Conservation (phyloP, 768 basidiomycete species). For the Mycena maculata region DNA sequence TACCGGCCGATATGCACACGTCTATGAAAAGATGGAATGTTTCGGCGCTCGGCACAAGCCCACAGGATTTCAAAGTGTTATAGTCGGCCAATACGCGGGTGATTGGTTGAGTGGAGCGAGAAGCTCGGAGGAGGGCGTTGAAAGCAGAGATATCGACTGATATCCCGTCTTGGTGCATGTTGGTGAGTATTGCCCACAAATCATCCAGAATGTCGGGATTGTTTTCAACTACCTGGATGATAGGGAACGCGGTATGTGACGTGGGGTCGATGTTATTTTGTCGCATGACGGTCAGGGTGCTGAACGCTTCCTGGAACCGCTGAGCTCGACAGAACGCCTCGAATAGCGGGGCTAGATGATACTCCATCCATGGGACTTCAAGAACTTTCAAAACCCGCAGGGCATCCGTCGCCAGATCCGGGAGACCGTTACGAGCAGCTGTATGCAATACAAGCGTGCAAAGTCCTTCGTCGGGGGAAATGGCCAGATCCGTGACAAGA, state of each 20-base stretch:
- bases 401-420: constrained; percentile 75
- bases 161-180: constrained; percentile 64
- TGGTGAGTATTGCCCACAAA: constrained; percentile 72
- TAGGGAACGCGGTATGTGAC: constrained; percentile 62
- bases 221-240: constrained; percentile 60
- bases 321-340: constrained; percentile 74
- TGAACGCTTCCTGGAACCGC: constrained; percentile 72
- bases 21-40: constrained; percentile 78
- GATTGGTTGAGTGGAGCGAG: constrained; percentile 70
- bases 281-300: constrained; percentile 70
- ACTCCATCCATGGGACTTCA: constrained; percentile 65
- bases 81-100: constrained; percentile 85
- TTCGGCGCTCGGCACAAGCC: constrained; percentile 65
- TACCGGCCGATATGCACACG: constrained; percentile 68
- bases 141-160: constrained; percentile 68
- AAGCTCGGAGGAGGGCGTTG: constrained; percentile 75
- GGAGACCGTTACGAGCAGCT: constrained; percentile 78
- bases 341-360: constrained; percentile 82
- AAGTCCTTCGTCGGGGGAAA: constrained; percentile 80
- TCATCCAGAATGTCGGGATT: constrained; percentile 68
- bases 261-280: constrained; percentile 61
- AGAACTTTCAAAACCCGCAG: constrained; percentile 65
- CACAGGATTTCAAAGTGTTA: constrained; percentile 67
- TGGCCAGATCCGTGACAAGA: constrained; percentile 60
- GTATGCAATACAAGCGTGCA: constrained; percentile 77